A percentile compares a stretch with the other conserved stretches of the same genome.
Conservation (phyloP, 2,329 filamentous ascomycete genomes). For the Diaporthe citri region DNA sequence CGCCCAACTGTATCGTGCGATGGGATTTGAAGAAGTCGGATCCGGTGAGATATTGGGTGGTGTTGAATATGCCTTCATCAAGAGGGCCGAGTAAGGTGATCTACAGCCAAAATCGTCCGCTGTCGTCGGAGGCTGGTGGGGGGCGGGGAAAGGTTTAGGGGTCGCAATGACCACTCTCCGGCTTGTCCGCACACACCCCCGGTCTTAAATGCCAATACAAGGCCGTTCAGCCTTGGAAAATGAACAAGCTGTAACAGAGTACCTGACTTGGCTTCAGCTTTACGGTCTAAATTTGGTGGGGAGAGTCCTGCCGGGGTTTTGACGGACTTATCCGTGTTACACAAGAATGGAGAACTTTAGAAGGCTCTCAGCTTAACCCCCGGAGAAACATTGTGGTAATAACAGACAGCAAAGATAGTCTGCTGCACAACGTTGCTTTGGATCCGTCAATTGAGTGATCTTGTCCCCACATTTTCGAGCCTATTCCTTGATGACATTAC, state of each 20-base stretch:
- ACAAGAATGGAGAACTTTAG: neutral
- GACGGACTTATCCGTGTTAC: conserved; percentile 21
- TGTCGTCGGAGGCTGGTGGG: neutral
- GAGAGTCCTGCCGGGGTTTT: neutral
- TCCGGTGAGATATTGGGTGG: conserved; percentile 13
- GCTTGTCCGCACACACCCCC: neutral
- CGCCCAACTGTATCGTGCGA: conserved; percentile 28
- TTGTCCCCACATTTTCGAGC: neutral
- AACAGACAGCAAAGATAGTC: neutral
- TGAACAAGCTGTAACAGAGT: neutral
- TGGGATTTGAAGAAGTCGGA: conserved; percentile 35
- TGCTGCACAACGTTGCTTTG: neutral
- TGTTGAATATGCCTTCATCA: conserved; percentile 34
- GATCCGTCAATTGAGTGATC: neutral
- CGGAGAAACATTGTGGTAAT: neutral
- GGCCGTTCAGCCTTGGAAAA: conserved; percentile 1
- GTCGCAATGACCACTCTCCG: neutral
- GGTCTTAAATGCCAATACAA: neutral
- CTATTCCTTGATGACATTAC: neutral
- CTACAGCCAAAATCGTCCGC: neutral
- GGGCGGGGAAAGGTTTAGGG: neutral
- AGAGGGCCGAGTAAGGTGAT: conserved; percentile 4
- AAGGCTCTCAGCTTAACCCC: neutral
- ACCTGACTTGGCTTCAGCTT: conserved; percentile 6
- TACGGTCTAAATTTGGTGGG: conserved; percentile 10